Evolutionary conservation across 768 basidiomycete species (phyloP), one percentile per base, ranked within the genome.

Genomic region (button mushroom (Agaricus bisporus)): DNA sequence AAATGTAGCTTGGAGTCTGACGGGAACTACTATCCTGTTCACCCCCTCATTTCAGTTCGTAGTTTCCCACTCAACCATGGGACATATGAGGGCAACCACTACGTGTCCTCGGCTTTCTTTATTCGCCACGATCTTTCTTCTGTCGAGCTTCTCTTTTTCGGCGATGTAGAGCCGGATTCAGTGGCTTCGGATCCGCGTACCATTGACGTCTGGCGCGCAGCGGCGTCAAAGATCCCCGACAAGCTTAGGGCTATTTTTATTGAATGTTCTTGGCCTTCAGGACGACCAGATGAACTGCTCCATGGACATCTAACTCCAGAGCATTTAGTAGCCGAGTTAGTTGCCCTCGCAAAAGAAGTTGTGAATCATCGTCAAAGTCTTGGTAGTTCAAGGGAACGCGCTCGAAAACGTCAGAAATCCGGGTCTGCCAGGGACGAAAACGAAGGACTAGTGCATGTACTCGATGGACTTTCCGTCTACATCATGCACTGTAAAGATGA

Each of bases 401-500:
- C 63, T 26, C 66, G 73, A 14, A 75, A 77, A 59, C 69, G 66
- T 59, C 68, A 68, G 58, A 70, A 64, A 63, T 66, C 60, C 57
- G 73, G 74, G 46, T 64, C 76, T 28, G 57, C 73, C 2, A 57
- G 70, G 7, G 59, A 70, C 1, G 73, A 78, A 8, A 76, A 70
- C 1, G 73, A 78, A 8, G 76, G 79, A 25, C 60, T 85, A 29
- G 68, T 69, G 4, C 79, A 78, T 41, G 75, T 77, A 10, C 69
- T 91, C 26, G 59, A 68, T 3, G 87, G 84, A 9, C 62, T 91
- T 28, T 72, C 75, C 28, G 75, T 97, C n/a, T 91, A 81, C 64
- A 72, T 97, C 51, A 90, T 82, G 39, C 93, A 97, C 63, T 91
- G 91, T 74, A 97, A 98, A 64, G 91, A 91, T 56, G 76, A 80